These are phyloP conservation scores for Fraxinus albicans DNA, from an alignment of 305 asterid genomes.

Conservation along the genomic window DNA sequence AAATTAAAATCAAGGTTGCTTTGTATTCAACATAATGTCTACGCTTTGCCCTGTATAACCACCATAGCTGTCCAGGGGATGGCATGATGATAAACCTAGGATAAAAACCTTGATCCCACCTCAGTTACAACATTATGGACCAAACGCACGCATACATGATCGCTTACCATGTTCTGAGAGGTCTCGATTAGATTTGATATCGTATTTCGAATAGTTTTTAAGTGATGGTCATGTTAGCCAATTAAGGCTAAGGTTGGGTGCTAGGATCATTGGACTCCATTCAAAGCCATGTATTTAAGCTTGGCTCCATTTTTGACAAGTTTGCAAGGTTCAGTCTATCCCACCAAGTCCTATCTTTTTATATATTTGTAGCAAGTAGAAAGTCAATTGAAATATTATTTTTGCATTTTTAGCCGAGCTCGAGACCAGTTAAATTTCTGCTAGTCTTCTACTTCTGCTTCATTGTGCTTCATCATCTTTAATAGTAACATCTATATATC, in stretches of 20 bases:
- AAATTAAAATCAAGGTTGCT: not conserved
- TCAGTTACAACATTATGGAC: not conserved
- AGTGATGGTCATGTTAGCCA: not conserved
- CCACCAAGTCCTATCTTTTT: not conserved
- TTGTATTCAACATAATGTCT: not conserved
- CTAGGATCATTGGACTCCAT: not conserved
- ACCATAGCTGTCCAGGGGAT: not conserved
- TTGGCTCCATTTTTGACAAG: not conserved
- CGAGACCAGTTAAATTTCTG: not conserved
- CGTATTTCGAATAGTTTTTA: not conserved
- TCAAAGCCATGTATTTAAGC: not conserved
- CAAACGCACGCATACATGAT: not conserved
- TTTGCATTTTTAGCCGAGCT: not conserved
- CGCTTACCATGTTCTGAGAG: not conserved
- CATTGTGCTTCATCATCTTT: not conserved
- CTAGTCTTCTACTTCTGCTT: not conserved
- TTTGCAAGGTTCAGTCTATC: not conserved
- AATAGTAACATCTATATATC: not conserved
- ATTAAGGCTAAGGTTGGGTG: not conserved
- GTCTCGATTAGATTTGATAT: not conserved
- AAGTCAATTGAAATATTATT: not conserved
- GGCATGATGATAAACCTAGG: not conserved
- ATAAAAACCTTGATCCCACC: not conserved
- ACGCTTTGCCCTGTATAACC: slow-evolving; percentile 7
- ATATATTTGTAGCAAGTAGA: not conserved